Conservation (phyloP, 768 basidiomycete genomes). For the Agaricus subrufescens region DNA sequence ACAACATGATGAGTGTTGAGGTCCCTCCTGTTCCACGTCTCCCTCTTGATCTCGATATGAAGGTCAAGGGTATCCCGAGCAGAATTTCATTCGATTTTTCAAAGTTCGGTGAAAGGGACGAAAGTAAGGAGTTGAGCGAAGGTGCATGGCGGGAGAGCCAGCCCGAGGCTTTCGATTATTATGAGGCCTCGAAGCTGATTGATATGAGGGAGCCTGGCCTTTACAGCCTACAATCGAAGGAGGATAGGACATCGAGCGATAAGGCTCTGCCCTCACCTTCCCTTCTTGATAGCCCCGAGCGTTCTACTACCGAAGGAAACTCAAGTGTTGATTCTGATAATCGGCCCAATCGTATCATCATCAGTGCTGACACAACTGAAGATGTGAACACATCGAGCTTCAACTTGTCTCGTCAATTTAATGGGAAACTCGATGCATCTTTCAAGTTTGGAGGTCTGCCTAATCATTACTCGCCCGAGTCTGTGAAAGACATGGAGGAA, state of each 20-base stretch:
- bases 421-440: constrained; percentile 63
- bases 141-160: background rate
- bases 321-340: constrained; percentile 17
- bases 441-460: constrained; percentile 72
- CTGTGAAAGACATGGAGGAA: constrained; percentile 18
- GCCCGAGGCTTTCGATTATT: constrained; percentile 18
- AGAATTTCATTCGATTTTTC: background rate
- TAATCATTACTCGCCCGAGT: constrained; percentile 16
- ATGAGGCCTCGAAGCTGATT: constrained; percentile 24
- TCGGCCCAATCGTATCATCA: constrained; percentile 32
- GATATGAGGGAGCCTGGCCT: constrained; percentile 25
- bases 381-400: constrained; percentile 16
- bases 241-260: constrained; percentile 7
- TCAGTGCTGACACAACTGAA: constrained; percentile 19
- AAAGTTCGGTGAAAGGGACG: constrained; percentile 6
- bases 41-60: constrained; percentile 21
- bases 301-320: constrained; percentile 25
- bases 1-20: constrained; percentile 30
- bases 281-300: constrained; percentile 12
- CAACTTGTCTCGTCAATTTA: constrained; percentile 42
- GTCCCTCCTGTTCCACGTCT: constrained; percentile 51
- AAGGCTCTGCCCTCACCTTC: constrained; percentile 2
- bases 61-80: background rate
- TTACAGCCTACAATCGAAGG: constrained; percentile 11
- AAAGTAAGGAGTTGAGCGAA: constrained; percentile 13